phyloP scores from a whole-genome alignment of 345 rosid genomes.

The Hirschfeldia incana region DNA sequence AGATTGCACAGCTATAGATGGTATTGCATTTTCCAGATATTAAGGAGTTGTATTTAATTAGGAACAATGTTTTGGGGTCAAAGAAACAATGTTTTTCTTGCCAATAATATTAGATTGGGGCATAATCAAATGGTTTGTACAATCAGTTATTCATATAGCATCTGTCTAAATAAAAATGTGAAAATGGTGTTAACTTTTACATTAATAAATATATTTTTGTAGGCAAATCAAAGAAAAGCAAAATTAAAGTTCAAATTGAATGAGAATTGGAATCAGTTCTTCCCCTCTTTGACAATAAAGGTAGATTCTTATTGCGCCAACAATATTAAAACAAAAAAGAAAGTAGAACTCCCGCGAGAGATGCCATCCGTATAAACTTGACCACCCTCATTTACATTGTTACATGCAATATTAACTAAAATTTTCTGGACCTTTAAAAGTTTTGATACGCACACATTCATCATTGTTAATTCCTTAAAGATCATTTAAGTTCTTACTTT shows the following conservation, averaged over 20 bases:
- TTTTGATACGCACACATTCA: neutral
- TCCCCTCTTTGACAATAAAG: conserved; percentile 71
- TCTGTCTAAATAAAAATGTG: neutral
- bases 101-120: neutral
- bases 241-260: conserved; percentile 38
- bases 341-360: conserved; percentile 42
- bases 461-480: neutral
- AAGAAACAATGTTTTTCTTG: neutral
- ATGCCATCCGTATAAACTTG: conserved; percentile 42
- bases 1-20: conserved; percentile 58
- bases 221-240: neutral
- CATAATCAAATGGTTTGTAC: neutral
- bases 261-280: conserved; percentile 66
- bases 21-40: conserved; percentile 35
- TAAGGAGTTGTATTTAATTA: neutral
- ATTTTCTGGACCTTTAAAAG: neutral
- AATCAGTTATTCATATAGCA: neutral
- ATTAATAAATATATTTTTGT: conserved; percentile 4
- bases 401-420: conserved; percentile 14
- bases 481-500: neutral
- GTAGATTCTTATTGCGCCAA: conserved; percentile 47
- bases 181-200: conserved; percentile 17
- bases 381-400: conserved; percentile 16
- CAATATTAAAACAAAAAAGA: conserved; percentile 24
- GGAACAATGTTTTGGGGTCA: neutral